These are phyloP conservation scores for Lepraria neglecta DNA, from an alignment of 495 filamentous ascomycete species.

Conservation along the genomic window DNA sequence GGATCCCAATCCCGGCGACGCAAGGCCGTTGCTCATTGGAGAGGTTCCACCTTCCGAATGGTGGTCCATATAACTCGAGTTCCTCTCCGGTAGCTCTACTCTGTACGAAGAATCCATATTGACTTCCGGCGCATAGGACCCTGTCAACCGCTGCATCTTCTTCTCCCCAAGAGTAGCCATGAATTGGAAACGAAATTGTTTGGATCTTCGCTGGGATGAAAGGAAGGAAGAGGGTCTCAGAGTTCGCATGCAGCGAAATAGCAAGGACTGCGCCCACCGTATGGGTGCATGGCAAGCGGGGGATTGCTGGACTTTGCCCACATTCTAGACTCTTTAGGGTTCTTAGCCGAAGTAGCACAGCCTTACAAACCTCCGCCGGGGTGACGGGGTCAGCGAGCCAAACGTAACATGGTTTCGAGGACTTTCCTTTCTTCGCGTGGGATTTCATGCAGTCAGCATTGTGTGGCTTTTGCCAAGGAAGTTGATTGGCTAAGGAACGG, in stretches of 20 bases:
- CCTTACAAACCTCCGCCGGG: not conserved
- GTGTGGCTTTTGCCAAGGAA: not conserved
- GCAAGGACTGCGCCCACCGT: not conserved
- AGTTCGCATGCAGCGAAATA: not conserved
- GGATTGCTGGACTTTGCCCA: not conserved
- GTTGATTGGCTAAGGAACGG: not conserved
- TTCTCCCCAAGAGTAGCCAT: not conserved
- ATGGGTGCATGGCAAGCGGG: not conserved
- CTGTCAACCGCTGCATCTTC: conserved; percentile 16
- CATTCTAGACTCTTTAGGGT: conserved; percentile 1
- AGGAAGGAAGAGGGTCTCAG: not conserved
- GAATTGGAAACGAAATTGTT: not conserved
- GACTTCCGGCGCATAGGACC: conserved; percentile 6
- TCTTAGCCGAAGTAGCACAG: conserved; percentile 1
- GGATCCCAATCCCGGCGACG: conserved; percentile 23
- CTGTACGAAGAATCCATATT: conserved; percentile 5
- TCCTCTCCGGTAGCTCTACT: conserved; percentile 11
- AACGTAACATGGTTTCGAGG: not conserved
- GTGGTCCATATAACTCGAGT: conserved; percentile 6
- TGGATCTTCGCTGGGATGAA: not conserved
- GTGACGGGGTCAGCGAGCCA: not conserved
- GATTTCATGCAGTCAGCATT: conserved; percentile 8
- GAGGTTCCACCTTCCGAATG: not conserved
- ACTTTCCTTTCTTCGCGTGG: not conserved
- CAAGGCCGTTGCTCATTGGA: conserved; percentile 8